phyloP scores from a whole-genome alignment of 306 rosid species.

The Carpinus fangiana region DNA sequence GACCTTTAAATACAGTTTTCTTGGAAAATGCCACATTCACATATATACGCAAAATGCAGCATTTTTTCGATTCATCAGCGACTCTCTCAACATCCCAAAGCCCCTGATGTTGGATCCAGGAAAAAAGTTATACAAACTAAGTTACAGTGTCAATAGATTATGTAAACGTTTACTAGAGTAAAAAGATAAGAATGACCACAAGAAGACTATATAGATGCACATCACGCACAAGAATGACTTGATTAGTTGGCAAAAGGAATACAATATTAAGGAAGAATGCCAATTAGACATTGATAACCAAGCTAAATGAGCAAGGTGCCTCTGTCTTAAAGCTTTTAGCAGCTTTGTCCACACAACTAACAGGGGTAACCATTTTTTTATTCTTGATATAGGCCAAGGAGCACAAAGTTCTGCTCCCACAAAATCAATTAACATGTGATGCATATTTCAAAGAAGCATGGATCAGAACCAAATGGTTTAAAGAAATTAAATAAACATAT shows the following conservation, averaged over 20 bases:
- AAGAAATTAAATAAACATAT: not conserved
- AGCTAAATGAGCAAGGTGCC: not conserved
- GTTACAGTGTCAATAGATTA: not conserved
- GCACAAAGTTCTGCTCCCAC: not conserved
- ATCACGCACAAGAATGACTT: no score
- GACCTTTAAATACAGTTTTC: conserved; percentile 87
- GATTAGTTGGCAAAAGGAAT: not conserved
- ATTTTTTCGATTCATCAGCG: conserved; percentile 50
- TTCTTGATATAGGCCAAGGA: not conserved
- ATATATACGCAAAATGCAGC: conserved; percentile 64
- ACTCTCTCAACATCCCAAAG: conserved; percentile 74
- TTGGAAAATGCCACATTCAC: conserved; percentile 79
- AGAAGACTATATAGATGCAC: not conserved
- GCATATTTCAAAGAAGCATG: not conserved
- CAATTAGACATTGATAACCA: not conserved
- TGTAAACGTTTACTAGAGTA: not conserved
- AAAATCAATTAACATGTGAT: not conserved
- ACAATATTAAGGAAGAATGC: not conserved
- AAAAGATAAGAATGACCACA: not conserved
- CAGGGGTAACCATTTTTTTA: not conserved
- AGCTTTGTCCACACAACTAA: not conserved
- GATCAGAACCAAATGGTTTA: not conserved
- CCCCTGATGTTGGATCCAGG: conserved; percentile 46
- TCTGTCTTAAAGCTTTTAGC: not conserved
- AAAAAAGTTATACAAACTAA: conserved; percentile 18